Conservation (phyloP, 208 protist genomes). For the Leishmania mexicana region DNA sequence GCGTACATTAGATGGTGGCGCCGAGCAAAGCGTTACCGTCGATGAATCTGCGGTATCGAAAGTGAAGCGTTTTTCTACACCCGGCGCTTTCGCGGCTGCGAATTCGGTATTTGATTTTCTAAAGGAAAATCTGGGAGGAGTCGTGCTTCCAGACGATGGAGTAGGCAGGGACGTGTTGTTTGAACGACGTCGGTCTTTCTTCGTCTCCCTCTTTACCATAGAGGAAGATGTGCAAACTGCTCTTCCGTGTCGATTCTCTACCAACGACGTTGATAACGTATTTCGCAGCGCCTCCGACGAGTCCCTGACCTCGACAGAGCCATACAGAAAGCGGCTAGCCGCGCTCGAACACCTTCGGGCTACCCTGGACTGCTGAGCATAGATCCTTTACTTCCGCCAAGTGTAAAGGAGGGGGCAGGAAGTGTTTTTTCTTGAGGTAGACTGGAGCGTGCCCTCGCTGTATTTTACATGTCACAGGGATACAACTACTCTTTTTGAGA, state of each 20-base stretch:
- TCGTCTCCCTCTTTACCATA: conserved; percentile 32
- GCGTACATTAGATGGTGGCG: background rate
- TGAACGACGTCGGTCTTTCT: conserved; percentile 25
- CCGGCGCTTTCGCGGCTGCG: conserved; percentile 9
- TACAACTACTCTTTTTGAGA: background rate
- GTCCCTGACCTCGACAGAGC: background rate
- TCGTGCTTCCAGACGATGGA: background rate
- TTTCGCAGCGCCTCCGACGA: background rate
- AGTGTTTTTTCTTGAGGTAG: background rate
- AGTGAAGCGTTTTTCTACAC: conserved; percentile 29
- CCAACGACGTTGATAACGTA: conserved; percentile 1
- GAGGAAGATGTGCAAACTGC: conserved; percentile 14
- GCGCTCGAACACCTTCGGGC: conserved; percentile 12
- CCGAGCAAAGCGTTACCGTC: background rate
- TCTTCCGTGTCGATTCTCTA: conserved; percentile 27
- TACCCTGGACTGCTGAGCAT: conserved; percentile 20
- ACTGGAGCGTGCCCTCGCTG: background rate
- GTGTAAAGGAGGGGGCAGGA: background rate
- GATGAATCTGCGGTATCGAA: conserved; percentile 18
- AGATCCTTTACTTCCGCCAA: background rate
- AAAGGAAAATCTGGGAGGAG: conserved; percentile 23
- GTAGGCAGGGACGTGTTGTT: conserved; percentile 5
- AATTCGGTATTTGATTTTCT: conserved; percentile 27
- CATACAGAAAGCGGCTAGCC: conserved; percentile 17
- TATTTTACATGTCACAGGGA: background rate